Base-by-base conservation (phyloP, 2,329 filamentous ascomycete genomes). In the Curvularia sp. region DNA sequence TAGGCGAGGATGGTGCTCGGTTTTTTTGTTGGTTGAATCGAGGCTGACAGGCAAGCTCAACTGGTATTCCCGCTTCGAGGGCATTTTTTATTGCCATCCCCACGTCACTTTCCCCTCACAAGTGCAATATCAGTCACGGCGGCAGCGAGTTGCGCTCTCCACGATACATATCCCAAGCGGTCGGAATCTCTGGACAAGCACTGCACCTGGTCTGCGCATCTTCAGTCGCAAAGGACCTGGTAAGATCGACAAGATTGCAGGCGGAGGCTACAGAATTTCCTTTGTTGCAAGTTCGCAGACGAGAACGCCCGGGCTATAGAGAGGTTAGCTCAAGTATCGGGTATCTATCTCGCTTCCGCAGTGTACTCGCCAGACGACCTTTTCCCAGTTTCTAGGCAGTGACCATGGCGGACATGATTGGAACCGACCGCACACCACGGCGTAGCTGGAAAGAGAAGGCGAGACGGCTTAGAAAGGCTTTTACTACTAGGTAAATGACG, bases 401-500 rank as follows among this genome's bases (percentile, higher is more conserved):
- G 19, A 53, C 38, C 39, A 68, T 67, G 65, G 60, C 73, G 49
- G 80, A 83, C 69, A 76, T 69, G 49, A 83, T 83, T 62, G 77
- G 76, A 10, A 79, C 80, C 6, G 77, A 80, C 49, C 72, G 71
- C 7, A 64, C 65, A 15, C 78, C 74, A 0, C 80, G 78, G 67
- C 74, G 75, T 45, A 77, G 76, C 19, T 77, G 80, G 60, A 73
- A 73, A 38, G 77, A 81, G 21, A 78, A 78, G 52, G 62, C 74
- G 32, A 71, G 77, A 53, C 73, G 77, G n/a, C 57, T 80, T 47
- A 67, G 70, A 1, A 80, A 78, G 58, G 78, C 80, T 3, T 80
- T 83, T 60, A 83, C 81, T 0, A 83, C 82, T 12, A 84, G 79
- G 74, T 80, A 80, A 19, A 72, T 30, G 8, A 13, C 39, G 8